phyloP scores from a whole-genome alignment of 2,329 filamentous ascomycete genomes.

The Fusarium sp. region DNA sequence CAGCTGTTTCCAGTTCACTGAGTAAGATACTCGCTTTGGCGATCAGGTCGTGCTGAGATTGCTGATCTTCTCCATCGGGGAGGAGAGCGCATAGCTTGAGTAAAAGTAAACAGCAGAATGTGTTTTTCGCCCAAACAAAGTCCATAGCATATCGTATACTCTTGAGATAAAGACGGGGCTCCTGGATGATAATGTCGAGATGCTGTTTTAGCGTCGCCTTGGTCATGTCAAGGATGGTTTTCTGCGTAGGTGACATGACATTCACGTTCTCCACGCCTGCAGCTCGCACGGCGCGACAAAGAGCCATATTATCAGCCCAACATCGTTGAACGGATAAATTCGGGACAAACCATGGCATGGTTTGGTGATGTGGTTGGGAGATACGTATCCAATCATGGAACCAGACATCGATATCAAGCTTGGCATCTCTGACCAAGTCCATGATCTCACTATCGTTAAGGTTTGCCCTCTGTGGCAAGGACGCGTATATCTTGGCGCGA shows the following conservation, averaged over 20 bases:
- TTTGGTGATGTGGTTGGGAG: background rate
- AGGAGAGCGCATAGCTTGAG: slow-evolving; percentile 13
- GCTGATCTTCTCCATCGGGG: fast-evolving
- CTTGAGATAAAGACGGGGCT: slow-evolving; percentile 15
- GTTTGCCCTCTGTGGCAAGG: background rate
- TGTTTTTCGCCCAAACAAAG: slow-evolving; percentile 24
- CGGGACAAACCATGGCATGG: slow-evolving; percentile 20
- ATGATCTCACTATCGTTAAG: slow-evolving; percentile 8
- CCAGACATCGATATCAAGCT: slow-evolving; percentile 24
- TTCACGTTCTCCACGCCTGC: slow-evolving; percentile 22
- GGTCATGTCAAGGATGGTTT: slow-evolving; percentile 4
- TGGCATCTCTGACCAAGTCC: slow-evolving; percentile 12
- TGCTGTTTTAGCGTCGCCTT: slow-evolving; percentile 11
- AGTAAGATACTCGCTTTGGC: background rate
- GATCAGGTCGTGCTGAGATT: background rate
- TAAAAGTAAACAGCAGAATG: slow-evolving; percentile 10
- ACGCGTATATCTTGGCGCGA: slow-evolving; percentile 20
- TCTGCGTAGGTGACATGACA: slow-evolving; percentile 11
- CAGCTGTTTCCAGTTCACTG: background rate
- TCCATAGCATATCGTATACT: slow-evolving; percentile 23
- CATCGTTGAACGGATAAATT: slow-evolving; percentile 12
- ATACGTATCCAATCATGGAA: slow-evolving; percentile 23
- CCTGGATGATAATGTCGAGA: slow-evolving; percentile 13
- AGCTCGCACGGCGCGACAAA: slow-evolving; percentile 11
- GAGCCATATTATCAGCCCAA: slow-evolving; percentile 26